Evolutionary conservation across 164 flowering plant genomes (phyloP), one percentile per base, ranked within the genome.

Genomic region (Saururus chinensis): DNA sequence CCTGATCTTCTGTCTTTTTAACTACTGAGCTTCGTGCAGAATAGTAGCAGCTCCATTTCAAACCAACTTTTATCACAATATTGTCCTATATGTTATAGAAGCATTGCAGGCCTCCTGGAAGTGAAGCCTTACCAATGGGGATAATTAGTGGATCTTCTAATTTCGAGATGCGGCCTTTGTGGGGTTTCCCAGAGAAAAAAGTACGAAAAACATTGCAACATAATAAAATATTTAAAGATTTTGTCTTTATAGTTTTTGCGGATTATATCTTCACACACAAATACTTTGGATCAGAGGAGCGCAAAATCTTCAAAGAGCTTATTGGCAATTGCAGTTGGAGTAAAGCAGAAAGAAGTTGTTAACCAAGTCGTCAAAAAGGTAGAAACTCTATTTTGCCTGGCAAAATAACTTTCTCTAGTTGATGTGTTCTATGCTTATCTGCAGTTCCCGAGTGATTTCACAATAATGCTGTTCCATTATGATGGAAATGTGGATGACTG

Each of bases 391-490:
- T 11, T 22, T 53, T 19, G 49, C 14, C 4, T 12, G 14, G 16
- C 14, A 45, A 45, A 17, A 45, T 12, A 45, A 19, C 4, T 23
- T 20, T 53, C 3, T 16, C 26, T 51, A n/a, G 14, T 8, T 52
- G 41, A 60, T 41, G n/a, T 37, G 20, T 19, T 66, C 9, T 30
- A 17, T 49, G 24, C 59, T 16, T 9, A 52, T 4, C 62, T 75
- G 69, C 85, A 92, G 98, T 92, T 92, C 70, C 84, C 75, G 17
- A 65, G 74, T 61, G 74, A 75, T 68, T 92, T 89, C 73, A 76
- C 71, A 41, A 77, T 87, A 56, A 88, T 89, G 89, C 84, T 89
- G 72, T 89, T 89, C 69, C 96, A 89, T 73, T 89, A 92, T 63
- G 98, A 92, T 73, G 92, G 89, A 40, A 45, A 67, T 65, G 86